These are phyloP conservation scores for Ustanciosporium gigantosporum DNA, from an alignment of 1,284 basidiomycete species.

Conservation along the genomic window DNA sequence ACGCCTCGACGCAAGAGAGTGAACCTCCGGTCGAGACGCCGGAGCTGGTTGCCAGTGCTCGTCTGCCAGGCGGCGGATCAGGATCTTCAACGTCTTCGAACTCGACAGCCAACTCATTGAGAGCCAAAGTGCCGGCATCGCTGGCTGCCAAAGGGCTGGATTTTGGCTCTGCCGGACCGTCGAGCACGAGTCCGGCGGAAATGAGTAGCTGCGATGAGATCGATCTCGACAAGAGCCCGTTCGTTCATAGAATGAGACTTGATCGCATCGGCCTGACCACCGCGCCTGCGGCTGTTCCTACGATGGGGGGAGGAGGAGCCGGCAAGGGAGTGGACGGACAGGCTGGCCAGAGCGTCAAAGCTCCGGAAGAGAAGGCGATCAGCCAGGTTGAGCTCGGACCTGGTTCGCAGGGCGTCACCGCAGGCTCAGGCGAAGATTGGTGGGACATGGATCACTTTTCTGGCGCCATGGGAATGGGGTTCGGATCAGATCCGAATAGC, in stretches of 20 bases:
- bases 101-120: constrained; percentile 28
- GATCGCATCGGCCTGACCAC: constrained; percentile 35
- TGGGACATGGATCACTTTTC: constrained; percentile 44
- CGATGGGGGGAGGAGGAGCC: constrained; percentile 8
- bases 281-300: constrained; percentile 19
- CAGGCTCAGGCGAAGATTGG: constrained; percentile 38
- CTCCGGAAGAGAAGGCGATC: constrained; percentile 27
- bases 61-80: constrained; percentile 27
- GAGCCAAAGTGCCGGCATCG: constrained; percentile 24
- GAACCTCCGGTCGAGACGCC: constrained; percentile 43
- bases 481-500: constrained; percentile 14
- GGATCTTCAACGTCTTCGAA: constrained; percentile 34
- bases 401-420: constrained; percentile 31
- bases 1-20: constrained; percentile 38
- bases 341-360: constrained; percentile 10
- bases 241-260: constrained; percentile 30
- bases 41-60: constrained; percentile 38
- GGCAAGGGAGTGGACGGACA: neutral
- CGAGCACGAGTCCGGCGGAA: constrained; percentile 49
- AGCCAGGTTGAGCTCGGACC: constrained; percentile 39
- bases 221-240: constrained; percentile 41
- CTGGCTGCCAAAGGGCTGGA: constrained; percentile 38
- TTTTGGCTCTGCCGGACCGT: constrained; percentile 48
- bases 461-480: constrained; percentile 18
- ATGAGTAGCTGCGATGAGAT: constrained; percentile 46